Percentiles rank a stretch among this genome's conserved stretches.
phyloP scores from a whole-genome alignment of 768 basidiomycete genomes.

The Suillus decipiens region DNA sequence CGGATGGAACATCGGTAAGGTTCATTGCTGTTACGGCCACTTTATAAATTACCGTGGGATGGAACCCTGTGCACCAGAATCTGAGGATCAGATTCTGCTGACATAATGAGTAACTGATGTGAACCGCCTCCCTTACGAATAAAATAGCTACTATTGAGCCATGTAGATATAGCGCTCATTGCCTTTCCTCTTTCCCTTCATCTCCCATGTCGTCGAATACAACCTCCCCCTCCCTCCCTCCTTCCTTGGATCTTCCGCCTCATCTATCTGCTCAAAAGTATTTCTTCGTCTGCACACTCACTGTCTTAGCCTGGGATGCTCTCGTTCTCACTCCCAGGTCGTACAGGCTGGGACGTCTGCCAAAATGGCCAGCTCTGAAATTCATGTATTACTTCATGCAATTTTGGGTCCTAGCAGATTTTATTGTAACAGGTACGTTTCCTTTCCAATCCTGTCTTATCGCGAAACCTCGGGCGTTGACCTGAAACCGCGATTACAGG shows the following conservation, averaged over 20 bases:
- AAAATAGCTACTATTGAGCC: slow-evolving; percentile 6
- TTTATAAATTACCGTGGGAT: slow-evolving; percentile 7
- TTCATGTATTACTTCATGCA: slow-evolving; percentile 73
- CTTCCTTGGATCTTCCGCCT: slow-evolving; percentile 71
- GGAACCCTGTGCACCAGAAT: not conserved
- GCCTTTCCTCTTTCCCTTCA: not conserved
- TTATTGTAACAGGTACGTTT: slow-evolving; percentile 64
- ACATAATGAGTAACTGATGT: slow-evolving; percentile 24
- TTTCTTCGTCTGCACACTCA: slow-evolving; percentile 86
- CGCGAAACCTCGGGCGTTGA: slow-evolving; percentile 5
- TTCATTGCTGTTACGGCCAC: not conserved
- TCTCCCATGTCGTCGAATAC: slow-evolving; percentile 21
- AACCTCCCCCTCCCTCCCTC: slow-evolving; percentile 43
- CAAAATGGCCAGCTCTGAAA: slow-evolving; percentile 78
- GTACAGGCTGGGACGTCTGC: slow-evolving; percentile 65
- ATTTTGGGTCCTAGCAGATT: slow-evolving; percentile 78
- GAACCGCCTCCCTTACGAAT: slow-evolving; percentile 21
- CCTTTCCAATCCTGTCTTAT: slow-evolving; percentile 3
- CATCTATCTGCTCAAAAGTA: slow-evolving; percentile 88
- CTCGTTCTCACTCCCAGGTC: slow-evolving; percentile 81
- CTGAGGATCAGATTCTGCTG: slow-evolving; percentile 5
- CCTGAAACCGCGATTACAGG: slow-evolving; percentile 41
- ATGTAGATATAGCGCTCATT: slow-evolving; percentile 8
- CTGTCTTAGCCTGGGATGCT: slow-evolving; percentile 88
- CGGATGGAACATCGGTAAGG: not conserved